Conservation (phyloP, 192 early-diverging fungal genomes). For the Dimargaris verticillata region DNA sequence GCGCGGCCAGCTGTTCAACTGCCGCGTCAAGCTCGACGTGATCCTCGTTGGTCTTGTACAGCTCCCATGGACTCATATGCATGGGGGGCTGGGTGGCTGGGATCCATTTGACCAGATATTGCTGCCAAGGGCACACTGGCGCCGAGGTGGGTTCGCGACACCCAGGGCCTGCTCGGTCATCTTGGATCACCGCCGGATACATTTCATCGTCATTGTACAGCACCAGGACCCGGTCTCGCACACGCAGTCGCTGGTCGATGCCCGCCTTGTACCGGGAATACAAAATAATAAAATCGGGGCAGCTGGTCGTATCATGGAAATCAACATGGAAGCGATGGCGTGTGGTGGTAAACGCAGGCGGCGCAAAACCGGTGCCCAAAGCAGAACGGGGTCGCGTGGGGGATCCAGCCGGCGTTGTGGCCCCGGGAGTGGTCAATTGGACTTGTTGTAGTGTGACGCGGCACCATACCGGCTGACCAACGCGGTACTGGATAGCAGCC, state of each 20-base stretch:
- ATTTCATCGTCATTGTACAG: slow-evolving; percentile 43
- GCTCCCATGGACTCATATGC: slow-evolving; percentile 31
- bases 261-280: slow-evolving; percentile 40
- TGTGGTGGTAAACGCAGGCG: slow-evolving; percentile 11
- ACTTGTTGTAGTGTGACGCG: slow-evolving; percentile 28
- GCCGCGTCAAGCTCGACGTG: not conserved
- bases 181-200: slow-evolving; percentile 35
- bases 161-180: slow-evolving; percentile 23
- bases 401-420: slow-evolving; percentile 18
- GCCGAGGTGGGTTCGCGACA: slow-evolving; percentile 25
- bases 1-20: slow-evolving; percentile 13
- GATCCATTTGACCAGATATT: slow-evolving; percentile 23
- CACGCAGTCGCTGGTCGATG: slow-evolving; percentile 25
- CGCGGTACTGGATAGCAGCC: slow-evolving; percentile 33
- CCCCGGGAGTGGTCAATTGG: slow-evolving; percentile 4
- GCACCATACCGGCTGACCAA: slow-evolving; percentile 56
- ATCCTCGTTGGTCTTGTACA: slow-evolving; percentile 13
- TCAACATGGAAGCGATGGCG: slow-evolving; percentile 31
- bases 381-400: not conserved
- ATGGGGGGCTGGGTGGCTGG: slow-evolving; percentile 8
- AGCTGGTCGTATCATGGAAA: slow-evolving; percentile 51
- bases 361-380: not conserved
- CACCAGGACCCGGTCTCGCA: slow-evolving; percentile 38
- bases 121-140: slow-evolving; percentile 32
- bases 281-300: slow-evolving; percentile 53